phyloP scores from a whole-genome alignment of 1,284 basidiomycete genomes.

The Microbotryum silenes-acaulis region DNA sequence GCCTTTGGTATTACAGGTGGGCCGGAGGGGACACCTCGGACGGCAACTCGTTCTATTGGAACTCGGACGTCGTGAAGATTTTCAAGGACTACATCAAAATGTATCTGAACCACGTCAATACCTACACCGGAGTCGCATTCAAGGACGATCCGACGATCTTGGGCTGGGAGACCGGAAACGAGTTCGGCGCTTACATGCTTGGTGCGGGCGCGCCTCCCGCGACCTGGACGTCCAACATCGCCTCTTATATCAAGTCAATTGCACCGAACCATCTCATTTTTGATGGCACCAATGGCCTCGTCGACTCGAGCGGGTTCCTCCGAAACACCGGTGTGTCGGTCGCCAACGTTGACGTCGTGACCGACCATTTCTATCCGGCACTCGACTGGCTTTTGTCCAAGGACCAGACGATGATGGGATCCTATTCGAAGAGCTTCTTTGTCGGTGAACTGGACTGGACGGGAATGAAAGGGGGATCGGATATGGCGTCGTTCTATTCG shows the following conservation, averaged over 20 bases:
- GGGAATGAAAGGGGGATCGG: conserved; percentile 21
- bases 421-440: conserved; percentile 23
- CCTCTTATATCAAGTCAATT: conserved; percentile 38
- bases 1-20: conserved; percentile 11
- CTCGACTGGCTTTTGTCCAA: conserved; percentile 29
- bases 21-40: conserved; percentile 28
- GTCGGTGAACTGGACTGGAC: conserved; percentile 36
- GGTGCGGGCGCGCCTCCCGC: conserved; percentile 38
- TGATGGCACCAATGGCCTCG: conserved; percentile 33
- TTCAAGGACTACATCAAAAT: conserved; percentile 34
- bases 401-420: conserved; percentile 18
- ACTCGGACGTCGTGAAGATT: conserved; percentile 18
- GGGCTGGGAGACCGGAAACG: conserved; percentile 44
- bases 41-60: conserved; percentile 28
- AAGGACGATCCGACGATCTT: conserved; percentile 32
- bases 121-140: conserved; percentile 32
- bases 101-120: conserved; percentile 32
- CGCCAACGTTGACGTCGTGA: conserved; percentile 25
- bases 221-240: conserved; percentile 41
- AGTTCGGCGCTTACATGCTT: conserved; percentile 38
- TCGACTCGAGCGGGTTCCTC: conserved; percentile 16
- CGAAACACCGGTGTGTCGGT: conserved; percentile 19
- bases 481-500: conserved; percentile 21
- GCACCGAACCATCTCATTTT: conserved; percentile 40
- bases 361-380: conserved; percentile 36